A percentile compares a stretch with the other conserved stretches of the same genome.
Evolutionary conservation across 257 asterid species (phyloP).

Genomic region (Cordia subcordata): DNA sequence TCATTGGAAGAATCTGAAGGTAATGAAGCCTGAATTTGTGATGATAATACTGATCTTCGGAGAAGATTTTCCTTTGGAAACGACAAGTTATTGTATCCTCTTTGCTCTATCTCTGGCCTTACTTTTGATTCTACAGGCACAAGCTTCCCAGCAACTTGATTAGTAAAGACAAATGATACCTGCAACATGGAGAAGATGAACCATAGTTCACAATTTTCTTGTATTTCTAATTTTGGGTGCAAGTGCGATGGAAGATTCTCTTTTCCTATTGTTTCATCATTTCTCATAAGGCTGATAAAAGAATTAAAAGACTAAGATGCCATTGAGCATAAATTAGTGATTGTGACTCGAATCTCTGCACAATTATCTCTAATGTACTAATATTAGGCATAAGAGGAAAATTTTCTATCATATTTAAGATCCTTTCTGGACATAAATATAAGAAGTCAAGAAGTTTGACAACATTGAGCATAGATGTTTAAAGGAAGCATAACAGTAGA

Average conservation of each 20-base stretch:
- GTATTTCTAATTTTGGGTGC: neutral
- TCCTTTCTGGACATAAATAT: no score
- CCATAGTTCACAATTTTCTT: neutral
- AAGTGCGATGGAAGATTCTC: neutral
- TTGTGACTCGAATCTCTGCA: no score
- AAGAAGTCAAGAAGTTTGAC: no score
- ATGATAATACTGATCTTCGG: conserved; percentile 25
- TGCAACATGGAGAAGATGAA: conserved; percentile 26
- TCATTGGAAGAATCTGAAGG: conserved; percentile 30
- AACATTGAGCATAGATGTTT: no score
- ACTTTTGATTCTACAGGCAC: conserved; percentile 66
- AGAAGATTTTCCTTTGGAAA: conserved; percentile 28
- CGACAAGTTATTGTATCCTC: conserved; percentile 26
- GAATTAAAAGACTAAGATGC: no score
- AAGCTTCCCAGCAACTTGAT: conserved; percentile 90
- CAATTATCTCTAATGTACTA: no score
- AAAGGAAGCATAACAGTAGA: no score
- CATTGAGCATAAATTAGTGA: no score
- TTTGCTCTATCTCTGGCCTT: conserved; percentile 31
- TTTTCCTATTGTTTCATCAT: neutral
- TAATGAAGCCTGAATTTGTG: conserved; percentile 25
- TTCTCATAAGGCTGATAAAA: no score
- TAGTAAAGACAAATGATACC: conserved; percentile 93
- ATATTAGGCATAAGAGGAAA: no score
- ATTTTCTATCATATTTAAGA: no score